phyloP scores from a whole-genome alignment of 106 monocot species.

The Acorus gramineus region DNA sequence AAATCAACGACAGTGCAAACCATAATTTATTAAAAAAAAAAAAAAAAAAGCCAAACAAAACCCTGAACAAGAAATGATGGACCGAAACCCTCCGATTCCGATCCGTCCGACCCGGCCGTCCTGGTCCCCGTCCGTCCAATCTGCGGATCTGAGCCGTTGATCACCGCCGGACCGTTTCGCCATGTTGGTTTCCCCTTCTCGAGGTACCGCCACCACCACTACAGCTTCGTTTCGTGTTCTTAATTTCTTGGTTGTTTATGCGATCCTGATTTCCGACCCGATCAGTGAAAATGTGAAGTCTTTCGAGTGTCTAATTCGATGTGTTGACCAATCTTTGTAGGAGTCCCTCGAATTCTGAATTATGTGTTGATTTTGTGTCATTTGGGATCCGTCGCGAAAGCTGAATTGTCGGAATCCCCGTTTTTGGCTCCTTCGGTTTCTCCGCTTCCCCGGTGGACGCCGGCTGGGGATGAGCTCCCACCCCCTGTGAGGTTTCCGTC shows the following conservation, averaged over 20 bases:
- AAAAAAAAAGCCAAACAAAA: no score
- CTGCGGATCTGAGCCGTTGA: constrained; percentile 1
- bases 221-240: neutral
- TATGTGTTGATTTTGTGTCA: constrained; percentile 21
- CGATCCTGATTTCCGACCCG: neutral
- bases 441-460: constrained; percentile 20
- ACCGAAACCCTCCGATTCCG: constrained; percentile 12
- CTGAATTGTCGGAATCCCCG: constrained; percentile 15
- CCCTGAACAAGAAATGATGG: neutral
- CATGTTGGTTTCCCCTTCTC: no score
- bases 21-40: no score
- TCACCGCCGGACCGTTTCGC: neutral
- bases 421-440: constrained; percentile 16
- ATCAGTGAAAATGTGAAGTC: neutral
- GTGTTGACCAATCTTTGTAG: neutral
- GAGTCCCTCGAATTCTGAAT: constrained; percentile 13
- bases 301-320: neutral
- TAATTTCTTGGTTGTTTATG: neutral
- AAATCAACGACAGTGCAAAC: no score
- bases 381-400: constrained; percentile 15
- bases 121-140: neutral
- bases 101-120: neutral
- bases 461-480: neutral
- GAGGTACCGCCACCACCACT: no score
- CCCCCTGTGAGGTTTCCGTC: constrained; percentile 14